phyloP scores from a whole-genome alignment of 345 rosid genomes.

The Bruguiera parviflora region DNA sequence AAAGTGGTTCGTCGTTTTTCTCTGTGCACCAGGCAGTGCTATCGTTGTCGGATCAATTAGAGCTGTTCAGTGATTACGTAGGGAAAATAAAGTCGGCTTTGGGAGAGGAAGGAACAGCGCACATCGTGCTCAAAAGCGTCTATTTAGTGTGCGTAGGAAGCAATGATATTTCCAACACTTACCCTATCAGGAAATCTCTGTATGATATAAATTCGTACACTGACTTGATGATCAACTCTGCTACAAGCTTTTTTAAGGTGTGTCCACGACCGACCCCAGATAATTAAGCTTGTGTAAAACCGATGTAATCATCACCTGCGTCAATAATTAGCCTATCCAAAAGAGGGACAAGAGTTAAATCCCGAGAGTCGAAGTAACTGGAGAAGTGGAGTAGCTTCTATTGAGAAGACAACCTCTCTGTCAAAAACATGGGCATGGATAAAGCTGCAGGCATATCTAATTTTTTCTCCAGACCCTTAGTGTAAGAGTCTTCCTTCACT shows the following conservation, averaged over 20 bases:
- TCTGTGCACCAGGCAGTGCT: slow-evolving; percentile 34
- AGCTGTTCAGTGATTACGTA: slow-evolving; percentile 31
- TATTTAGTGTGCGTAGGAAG: slow-evolving; percentile 27
- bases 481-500: too few relatives aligned
- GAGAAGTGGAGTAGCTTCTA: too few relatives aligned
- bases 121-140: slow-evolving; percentile 20
- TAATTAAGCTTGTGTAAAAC: too few relatives aligned
- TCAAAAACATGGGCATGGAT: too few relatives aligned
- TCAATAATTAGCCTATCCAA: too few relatives aligned
- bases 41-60: slow-evolving; percentile 46
- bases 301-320: too few relatives aligned
- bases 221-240: slow-evolving; percentile 36
- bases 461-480: too few relatives aligned
- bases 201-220: slow-evolving; percentile 44
- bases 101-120: slow-evolving; percentile 23
- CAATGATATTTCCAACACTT: slow-evolving; percentile 38
- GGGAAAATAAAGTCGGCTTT: slow-evolving; percentile 24
- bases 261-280: background rate
- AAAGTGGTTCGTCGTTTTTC: background rate
- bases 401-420: too few relatives aligned
- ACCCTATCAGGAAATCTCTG: slow-evolving; percentile 27
- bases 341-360: too few relatives aligned
- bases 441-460: too few relatives aligned
- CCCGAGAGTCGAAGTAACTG: too few relatives aligned
- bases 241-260: slow-evolving; percentile 45